These are phyloP conservation scores for Piper betle DNA, from an alignment of 164 flowering plant species.

Conservation along the genomic window DNA sequence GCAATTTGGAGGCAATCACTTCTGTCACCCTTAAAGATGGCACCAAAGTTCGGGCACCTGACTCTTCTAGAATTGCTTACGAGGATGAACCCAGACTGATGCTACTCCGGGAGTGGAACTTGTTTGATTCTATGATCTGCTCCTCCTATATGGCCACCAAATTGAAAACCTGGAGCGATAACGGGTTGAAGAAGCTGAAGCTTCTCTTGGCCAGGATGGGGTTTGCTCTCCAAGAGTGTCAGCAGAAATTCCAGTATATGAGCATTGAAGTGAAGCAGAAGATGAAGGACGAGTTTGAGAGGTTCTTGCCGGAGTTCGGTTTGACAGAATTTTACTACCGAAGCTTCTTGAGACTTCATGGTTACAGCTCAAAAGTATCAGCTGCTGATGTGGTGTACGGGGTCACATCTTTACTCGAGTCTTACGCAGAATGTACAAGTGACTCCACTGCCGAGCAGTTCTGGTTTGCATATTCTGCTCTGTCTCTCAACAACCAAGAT, in stretches of 20 bases:
- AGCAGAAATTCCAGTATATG: constrained; percentile 92
- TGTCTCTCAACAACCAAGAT: constrained; percentile 65
- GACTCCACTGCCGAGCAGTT: constrained; percentile 71
- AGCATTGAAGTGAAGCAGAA: constrained; percentile 63
- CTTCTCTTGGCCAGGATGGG: constrained; percentile 92
- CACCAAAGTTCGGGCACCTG: constrained; percentile 72
- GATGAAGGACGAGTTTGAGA: constrained; percentile 83
- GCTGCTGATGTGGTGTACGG: constrained; percentile 98
- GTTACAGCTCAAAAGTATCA: constrained; percentile 85
- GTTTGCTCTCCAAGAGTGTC: constrained; percentile 82
- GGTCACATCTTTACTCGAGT: constrained; percentile 77
- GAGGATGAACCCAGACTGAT: constrained; percentile 92
- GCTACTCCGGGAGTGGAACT: constrained; percentile 84
- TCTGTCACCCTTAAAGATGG: constrained; percentile 89
- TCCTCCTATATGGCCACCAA: constrained; percentile 87
- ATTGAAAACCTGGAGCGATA: constrained; percentile 94
- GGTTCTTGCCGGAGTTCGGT: constrained; percentile 82
- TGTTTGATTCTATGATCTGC: constrained; percentile 93
- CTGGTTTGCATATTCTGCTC: constrained; percentile 70
- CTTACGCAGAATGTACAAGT: constrained; percentile 47
- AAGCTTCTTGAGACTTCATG: constrained; percentile 73
- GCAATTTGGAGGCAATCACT: constrained; percentile 71
- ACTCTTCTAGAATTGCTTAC: constrained; percentile 65
- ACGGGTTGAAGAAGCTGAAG: constrained; percentile 79
- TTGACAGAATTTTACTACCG: constrained; percentile 79